These are phyloP conservation scores for Umbilicus rupestris DNA, from an alignment of 164 flowering plant genomes.

Conservation along the genomic window DNA sequence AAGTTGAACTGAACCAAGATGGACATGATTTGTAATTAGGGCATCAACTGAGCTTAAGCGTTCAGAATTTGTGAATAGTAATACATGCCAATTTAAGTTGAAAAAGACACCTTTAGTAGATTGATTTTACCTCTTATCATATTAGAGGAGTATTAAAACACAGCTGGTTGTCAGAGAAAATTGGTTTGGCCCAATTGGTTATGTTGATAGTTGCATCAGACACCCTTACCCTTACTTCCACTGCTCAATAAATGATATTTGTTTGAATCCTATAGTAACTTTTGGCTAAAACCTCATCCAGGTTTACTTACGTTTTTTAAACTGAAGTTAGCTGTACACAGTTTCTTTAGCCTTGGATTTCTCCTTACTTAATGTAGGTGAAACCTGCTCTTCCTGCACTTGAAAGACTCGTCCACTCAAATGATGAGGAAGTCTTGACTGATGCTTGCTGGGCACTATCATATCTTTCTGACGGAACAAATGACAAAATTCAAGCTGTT, in stretches of 20 bases:
- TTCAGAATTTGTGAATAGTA: too few relatives aligned
- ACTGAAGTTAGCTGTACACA: not conserved
- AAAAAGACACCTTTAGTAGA: too few relatives aligned
- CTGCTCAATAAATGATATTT: not conserved
- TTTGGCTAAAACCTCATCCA: not conserved
- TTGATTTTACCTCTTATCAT: too few relatives aligned
- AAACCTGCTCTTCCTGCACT: slow-evolving; percentile 44
- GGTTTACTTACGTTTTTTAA: not conserved
- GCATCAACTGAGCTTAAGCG: too few relatives aligned
- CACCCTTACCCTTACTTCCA: too few relatives aligned
- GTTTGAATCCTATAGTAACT: not conserved
- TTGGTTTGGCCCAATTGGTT: too few relatives aligned
- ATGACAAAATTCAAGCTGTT: slow-evolving; percentile 55
- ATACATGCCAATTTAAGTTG: too few relatives aligned
- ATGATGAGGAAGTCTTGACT: slow-evolving; percentile 43
- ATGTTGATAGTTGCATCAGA: too few relatives aligned
- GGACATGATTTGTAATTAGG: too few relatives aligned
- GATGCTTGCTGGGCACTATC: slow-evolving; percentile 55
- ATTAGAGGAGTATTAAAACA: too few relatives aligned
- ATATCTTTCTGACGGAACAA: slow-evolving; percentile 50
- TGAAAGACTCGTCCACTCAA: slow-evolving; percentile 34
- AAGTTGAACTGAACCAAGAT: too few relatives aligned
- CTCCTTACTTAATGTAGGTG: slow-evolving; percentile 17
- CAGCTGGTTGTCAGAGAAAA: too few relatives aligned
- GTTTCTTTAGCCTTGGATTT: not conserved